Base-by-base conservation (phyloP, 805 yeast species). In the Barnettozyma populi region DNA sequence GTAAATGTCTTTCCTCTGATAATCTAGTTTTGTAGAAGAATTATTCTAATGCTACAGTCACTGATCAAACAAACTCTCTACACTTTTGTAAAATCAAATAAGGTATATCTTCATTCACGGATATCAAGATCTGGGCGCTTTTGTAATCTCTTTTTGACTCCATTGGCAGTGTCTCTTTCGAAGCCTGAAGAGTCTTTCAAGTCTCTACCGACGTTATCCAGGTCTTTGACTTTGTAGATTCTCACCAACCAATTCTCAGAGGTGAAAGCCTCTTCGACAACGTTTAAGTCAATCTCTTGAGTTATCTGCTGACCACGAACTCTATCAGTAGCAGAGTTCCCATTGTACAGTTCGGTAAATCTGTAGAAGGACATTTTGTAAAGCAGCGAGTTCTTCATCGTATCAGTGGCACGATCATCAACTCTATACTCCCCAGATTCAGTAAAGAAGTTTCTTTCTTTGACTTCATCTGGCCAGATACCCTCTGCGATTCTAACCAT, bases 401-500 rank as follows among this genome's bases (percentile, higher is more conserved):
- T 76, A 24, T 79, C 72, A 2, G 97, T 71, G 14, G 98, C 98
- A 31, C 70, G 70, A 48, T 76, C 80, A 65, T 94, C 98, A 46
- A 94, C 84, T 60, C 82, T 81, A 66, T 89, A 94, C 66, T 90
- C 97, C 52, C 98, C 97, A 47, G 79, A 70, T 5, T 79, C 79
- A 20, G 90, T 86, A 76, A 90, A 94, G 70, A 72, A 94, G 55
- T 82, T 78, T 53, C 94, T 74, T 70, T 94, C 99, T 56, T 74
- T 77, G 50, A 94, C 82, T 63, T 94, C 98, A n/a, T 94, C 97
- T 1, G 99, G 99, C 99, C 99, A 94, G 51, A 94, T 88, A 46
- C 99, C 99, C 69, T 94, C 96, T n/a, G 97, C 79, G 56, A 94
- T 94, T 67, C 99, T 80, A 25, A 94, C 90, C 99, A 94, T 94